Percentiles rank a stretch among this genome's conserved stretches.
These are phyloP conservation scores for Aphanomyces stellatus DNA, from an alignment of 352 stramenopile species.

Conservation along the genomic window DNA sequence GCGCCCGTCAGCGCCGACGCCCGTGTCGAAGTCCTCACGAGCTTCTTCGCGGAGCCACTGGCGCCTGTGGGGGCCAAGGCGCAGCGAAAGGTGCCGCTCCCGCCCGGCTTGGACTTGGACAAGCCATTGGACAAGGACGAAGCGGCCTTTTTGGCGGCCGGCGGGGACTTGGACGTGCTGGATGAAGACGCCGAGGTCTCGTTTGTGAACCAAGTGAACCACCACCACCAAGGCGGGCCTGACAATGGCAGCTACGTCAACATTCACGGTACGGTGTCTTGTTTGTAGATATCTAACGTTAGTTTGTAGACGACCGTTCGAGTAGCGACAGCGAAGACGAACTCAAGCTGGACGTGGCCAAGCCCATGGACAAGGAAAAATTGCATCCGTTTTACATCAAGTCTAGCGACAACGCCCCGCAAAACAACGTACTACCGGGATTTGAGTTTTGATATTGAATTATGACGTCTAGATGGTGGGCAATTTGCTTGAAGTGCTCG, in stretches of 20 bases:
- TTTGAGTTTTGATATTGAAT: constrained; percentile 33
- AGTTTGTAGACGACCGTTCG: not conserved
- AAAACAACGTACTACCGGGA: constrained; percentile 26
- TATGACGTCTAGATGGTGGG: constrained; percentile 79
- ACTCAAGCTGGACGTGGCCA: not conserved
- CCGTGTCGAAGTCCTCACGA: constrained; percentile 49
- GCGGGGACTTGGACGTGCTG: constrained; percentile 40
- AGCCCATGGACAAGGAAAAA: constrained; percentile 44
- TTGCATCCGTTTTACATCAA: constrained; percentile 73
- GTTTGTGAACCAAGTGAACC: constrained; percentile 47
- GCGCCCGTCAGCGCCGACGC: constrained; percentile 33
- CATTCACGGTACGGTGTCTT: constrained; percentile 17
- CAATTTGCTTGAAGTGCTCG: constrained; percentile 17
- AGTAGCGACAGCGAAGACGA: constrained; percentile 6
- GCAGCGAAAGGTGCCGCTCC: constrained; percentile 86
- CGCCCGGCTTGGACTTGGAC: constrained; percentile 69
- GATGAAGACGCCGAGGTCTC: constrained; percentile 61
- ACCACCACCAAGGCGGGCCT: constrained; percentile 38
- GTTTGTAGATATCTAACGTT: not conserved
- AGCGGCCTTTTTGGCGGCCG: constrained; percentile 63
- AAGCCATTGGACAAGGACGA: constrained; percentile 43
- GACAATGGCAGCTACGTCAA: constrained; percentile 43
- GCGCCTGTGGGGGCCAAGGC: constrained; percentile 86
- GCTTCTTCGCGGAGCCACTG: constrained; percentile 76
- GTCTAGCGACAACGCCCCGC: constrained; percentile 37